A percentile compares a stretch with the other conserved stretches of the same genome.
Conservation (phyloP, 345 rosid species). For the Citrus inodora region DNA sequence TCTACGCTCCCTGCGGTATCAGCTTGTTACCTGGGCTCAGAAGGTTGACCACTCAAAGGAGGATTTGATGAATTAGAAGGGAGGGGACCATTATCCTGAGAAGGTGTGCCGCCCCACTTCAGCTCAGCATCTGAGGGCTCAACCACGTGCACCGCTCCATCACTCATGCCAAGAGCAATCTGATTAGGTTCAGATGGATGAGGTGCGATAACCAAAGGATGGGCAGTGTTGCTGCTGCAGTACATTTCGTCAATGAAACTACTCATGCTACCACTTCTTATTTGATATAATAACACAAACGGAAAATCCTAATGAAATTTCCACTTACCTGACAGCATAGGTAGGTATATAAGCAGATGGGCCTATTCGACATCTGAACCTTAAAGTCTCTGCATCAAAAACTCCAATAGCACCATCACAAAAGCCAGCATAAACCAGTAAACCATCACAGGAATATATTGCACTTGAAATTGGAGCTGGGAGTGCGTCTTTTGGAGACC, state of each 20-base stretch:
- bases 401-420: conserved; percentile 55
- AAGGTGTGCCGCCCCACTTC: conserved; percentile 42
- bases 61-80: conserved; percentile 50
- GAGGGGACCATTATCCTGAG: conserved; percentile 37
- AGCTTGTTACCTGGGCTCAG: conserved; percentile 34
- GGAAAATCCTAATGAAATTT: not conserved
- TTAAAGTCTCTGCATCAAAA: conserved; percentile 45
- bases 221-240: conserved; percentile 23
- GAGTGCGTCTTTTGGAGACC: conserved; percentile 50
- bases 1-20: conserved; percentile 1
- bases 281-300: too few relatives aligned
- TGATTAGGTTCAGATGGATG: conserved; percentile 65
- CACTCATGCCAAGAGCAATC: conserved; percentile 61
- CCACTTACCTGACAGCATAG: conserved; percentile 23
- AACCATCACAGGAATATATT: conserved; percentile 48
- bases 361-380: conserved; percentile 47
- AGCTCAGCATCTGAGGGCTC: conserved; percentile 48
- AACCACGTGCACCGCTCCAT: conserved; percentile 54
- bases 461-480: conserved; percentile 47
- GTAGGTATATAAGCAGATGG: conserved; percentile 45
- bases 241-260: not conserved
- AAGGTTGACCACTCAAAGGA: conserved; percentile 35
- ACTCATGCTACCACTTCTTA: not conserved
- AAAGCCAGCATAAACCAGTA: conserved; percentile 38
- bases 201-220: conserved; percentile 54